Conservation (phyloP, 192 early-diverging fungal genomes). For the Dissophora globulifera region DNA sequence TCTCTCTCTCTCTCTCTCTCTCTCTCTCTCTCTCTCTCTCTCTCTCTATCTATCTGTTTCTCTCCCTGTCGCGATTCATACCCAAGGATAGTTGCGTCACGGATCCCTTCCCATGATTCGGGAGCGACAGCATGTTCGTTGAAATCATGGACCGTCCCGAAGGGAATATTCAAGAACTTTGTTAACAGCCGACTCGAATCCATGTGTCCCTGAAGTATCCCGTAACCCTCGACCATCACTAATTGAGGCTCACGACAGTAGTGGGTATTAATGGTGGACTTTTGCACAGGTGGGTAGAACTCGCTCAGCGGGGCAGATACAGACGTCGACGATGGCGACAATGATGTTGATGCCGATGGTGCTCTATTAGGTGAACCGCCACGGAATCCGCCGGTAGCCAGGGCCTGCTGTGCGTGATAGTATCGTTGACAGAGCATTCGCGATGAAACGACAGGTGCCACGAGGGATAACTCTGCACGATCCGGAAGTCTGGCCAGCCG, state of each 20-base stretch:
- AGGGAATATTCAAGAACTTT: slow-evolving; percentile 39
- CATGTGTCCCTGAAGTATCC: slow-evolving; percentile 46
- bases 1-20: too few relatives aligned
- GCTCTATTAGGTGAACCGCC: too few relatives aligned
- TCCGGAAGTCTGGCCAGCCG: too few relatives aligned
- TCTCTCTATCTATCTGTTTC: slow-evolving; percentile 4
- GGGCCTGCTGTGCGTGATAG: too few relatives aligned
- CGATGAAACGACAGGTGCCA: too few relatives aligned
- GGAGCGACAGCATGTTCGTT: slow-evolving; percentile 16
- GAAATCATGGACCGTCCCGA: slow-evolving; percentile 27
- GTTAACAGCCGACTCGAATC: slow-evolving; percentile 42
- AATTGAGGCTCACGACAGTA: slow-evolving; percentile 43
- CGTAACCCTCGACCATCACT: slow-evolving; percentile 34
- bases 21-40: background rate
- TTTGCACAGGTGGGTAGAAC: slow-evolving; percentile 26
- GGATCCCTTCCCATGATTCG: slow-evolving; percentile 36
- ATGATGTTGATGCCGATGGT: too few relatives aligned
- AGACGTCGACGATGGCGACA: too few relatives aligned
- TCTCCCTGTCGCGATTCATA: too few relatives aligned
- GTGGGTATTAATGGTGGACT: slow-evolving; percentile 30
- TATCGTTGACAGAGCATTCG: too few relatives aligned
- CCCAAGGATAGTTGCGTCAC: slow-evolving; percentile 44
- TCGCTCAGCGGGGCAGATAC: too few relatives aligned
- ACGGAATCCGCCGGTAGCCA: too few relatives aligned
- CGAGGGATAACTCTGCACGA: too few relatives aligned